Evolutionary conservation across 768 basidiomycete species (phyloP), one percentile per base, ranked within the genome.

Genomic region (Cystofilobasidium capitatum): DNA sequence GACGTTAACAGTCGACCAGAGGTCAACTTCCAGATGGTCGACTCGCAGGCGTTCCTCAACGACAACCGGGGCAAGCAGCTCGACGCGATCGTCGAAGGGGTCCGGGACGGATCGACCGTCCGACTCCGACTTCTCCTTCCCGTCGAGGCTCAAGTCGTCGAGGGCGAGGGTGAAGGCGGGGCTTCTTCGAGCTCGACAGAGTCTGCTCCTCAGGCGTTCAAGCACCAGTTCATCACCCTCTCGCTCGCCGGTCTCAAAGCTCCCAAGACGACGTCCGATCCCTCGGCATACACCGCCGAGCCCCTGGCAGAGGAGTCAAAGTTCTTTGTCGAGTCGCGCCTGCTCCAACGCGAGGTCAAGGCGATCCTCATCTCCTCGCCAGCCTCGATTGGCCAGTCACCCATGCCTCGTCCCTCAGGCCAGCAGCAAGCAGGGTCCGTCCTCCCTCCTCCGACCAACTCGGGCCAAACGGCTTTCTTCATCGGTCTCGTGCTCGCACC

Each of bases 401-500:
- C 59, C 17, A 26, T 61, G n/a, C n/a, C n/a, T n/a, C n/a, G n/a
- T n/a, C n/a, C n/a, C n/a, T n/a, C n/a, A n/a, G n/a, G n/a, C 35
- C 58, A 58, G 35, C 57, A 58, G 29, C 64, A 22, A n/a, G 35
- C 33, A 12, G 12, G 44, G 24, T 24, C 65, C 82, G 35, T 77
- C 83, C 0, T 81, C 78, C 57, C 68, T 72, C 82, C 59, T 65
- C 71, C 73, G 62, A 80, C 69, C 79, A 63, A 83, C 16, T 84
- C 86, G 3, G 81, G 85, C 8, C 81, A 88, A 29, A 87, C 88
- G 9, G 88, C 85, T 61, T 83, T 91, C 64, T 93, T 92, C 78
- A 96, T 99, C 74, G 94, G 92, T 67, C 85, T 84, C 36, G 88
- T 90, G 16, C 78, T 89, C 47, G 94, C 98, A 75, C 92, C 94